Base-by-base conservation (phyloP, 1,139 yeast species). In the Protomyces arabidopsidicola region DNA sequence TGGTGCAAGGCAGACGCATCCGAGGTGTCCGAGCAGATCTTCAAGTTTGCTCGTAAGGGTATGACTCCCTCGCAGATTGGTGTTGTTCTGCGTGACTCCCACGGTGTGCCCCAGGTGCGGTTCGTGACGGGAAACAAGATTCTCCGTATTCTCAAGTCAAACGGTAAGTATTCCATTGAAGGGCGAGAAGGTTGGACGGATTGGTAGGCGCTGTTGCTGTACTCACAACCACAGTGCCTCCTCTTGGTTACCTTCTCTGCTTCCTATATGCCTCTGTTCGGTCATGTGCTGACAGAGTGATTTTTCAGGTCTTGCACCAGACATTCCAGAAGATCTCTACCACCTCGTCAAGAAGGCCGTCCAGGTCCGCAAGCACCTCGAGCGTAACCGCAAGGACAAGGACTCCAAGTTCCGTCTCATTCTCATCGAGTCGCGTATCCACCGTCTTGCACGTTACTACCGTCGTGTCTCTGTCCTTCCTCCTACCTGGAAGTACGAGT, bases 1-100 rank as follows among this genome's bases (percentile, higher is more conserved):
- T 93, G 99, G 99, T 91, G 91, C 95, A 93, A 93, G 87, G 87
- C 90, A 76, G 84, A 97, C 69, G 81, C 96, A 74, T 97, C 90
- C 74, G 89, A 90, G 73, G 95, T 93, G 76, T 90, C 91, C 81
- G 98, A 95, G 84, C 97, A 90, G 84, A 87, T 91, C 83, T 81
- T 87, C 91, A 95, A 93, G 88, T 90, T 90, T 85, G 98, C 99
- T 79, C 90, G 97, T 85, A 93, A 93, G 87, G 99, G 99, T 90
- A 84, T 90, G 81, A 90, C 98, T 75, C 99, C 99, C 77, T 93
- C 98, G 76, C 96, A 90, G 82, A 93, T 93, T 74, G 98, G 99
- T 88, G 98, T 93, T 77, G 82, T 90, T 77, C 90, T 93, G 81
- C 91, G 99, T 87, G 99, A 93, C 83, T 95, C 98, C 76, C 98